Conservation (phyloP, 1,139 yeast genomes). For the Yamadazyma kanchanaburiensis region DNA sequence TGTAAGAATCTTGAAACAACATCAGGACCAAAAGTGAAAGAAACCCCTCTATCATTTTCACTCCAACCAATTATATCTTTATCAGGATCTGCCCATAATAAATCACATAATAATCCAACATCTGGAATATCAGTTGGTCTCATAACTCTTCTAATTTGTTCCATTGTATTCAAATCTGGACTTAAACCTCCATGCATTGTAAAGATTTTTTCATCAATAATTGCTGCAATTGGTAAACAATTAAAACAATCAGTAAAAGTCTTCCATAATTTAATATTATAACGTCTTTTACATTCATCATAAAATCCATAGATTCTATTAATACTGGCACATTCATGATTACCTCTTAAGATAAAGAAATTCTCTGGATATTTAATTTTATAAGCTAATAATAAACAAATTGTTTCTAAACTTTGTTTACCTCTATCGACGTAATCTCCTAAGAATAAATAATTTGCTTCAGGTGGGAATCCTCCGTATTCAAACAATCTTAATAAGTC, state of each 20-base stretch:
- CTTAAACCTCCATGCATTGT: constrained; percentile 99
- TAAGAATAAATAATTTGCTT: constrained; percentile 87
- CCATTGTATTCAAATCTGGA: constrained; percentile 96
- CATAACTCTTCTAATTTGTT: constrained; percentile 96
- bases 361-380: constrained; percentile 97
- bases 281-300: constrained; percentile 77
- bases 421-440: constrained; percentile 99
- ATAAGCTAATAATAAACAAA: constrained; percentile 87
- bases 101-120: constrained; percentile 90
- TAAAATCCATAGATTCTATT: constrained; percentile 69
- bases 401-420: constrained; percentile 92
- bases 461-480: constrained; percentile 99
- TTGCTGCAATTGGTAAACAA: constrained; percentile 97
- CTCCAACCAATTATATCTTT: constrained; percentile 98
- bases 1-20: constrained; percentile 92
- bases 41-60: constrained; percentile 97
- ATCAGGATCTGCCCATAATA: constrained; percentile 98
- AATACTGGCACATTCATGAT: constrained; percentile 96
- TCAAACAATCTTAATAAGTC: constrained; percentile 93
- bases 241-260: constrained; percentile 97
- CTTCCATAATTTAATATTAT: constrained; percentile 96
- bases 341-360: constrained; percentile 91
- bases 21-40: constrained; percentile 96
- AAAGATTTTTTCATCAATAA: constrained; percentile 94
- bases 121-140: constrained; percentile 99